Evolutionary conservation across 2,329 filamentous ascomycete species (phyloP), one percentile per base, ranked within the genome.

Genomic region (Eutypa lata): DNA sequence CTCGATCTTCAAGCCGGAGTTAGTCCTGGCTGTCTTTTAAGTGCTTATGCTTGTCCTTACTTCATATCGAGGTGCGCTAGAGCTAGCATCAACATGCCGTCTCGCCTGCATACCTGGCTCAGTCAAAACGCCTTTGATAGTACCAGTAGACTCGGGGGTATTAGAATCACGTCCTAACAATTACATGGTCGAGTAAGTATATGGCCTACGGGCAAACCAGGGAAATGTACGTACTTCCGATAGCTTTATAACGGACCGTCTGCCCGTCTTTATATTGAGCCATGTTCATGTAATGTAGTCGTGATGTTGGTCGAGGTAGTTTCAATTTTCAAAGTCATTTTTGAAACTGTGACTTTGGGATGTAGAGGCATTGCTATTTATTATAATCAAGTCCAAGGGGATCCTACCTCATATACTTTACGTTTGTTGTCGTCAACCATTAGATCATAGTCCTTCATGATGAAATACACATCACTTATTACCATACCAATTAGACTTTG

Each of bases 191-290:
- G 13, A 38, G 22, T 7, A 14, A 6, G 38, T 35, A 38, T 28
- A 28, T 3, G 19, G 24, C 6, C 24, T 6, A 10, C 28, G n/a
- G 19, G 24, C 21, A 28, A 8, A 37, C 8, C 7, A 2, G 7
- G 19, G 3, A 19, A 18, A 7, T 43, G 4, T 47, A 53, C 57
- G 49, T 16, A 55, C 57, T 51, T n/a, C 57, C 56, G 21, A 57
- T 37, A 14, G 57, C 52, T 47, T 59, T 59, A 18, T 59, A 59
- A 7, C 37, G 53, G 28, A 57, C 59, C 51, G 43, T 56, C 47
- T 57, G 51, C n/a, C 59, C 56, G 38, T 58, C 58, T 50, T 55
- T 54, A 21, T 57, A 60, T 42, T 50, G 53, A 7, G 54, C 56
- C 59, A 61, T 61, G 8, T 47, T 47, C 16, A 38, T 22, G 16